Percentiles rank a stretch among this genome's conserved stretches.
Evolutionary conservation across 176 grass and related monocot genomes (phyloP).

Genomic region (Oryza nivara): DNA sequence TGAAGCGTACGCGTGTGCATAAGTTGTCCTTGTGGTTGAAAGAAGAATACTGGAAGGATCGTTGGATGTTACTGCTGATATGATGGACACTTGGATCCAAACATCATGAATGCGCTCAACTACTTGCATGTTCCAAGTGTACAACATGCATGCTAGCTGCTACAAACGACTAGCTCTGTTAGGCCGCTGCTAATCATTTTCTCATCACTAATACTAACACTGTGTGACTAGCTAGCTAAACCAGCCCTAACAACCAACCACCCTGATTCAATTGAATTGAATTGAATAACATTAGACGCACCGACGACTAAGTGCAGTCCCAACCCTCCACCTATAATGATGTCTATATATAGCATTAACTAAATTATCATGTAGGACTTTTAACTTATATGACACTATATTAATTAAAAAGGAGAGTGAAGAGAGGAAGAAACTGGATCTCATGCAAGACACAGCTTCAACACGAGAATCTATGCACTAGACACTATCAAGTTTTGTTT

Average conservation of each 20-base stretch:
- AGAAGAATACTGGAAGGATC: background rate
- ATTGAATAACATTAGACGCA: background rate
- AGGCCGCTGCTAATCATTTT: background rate
- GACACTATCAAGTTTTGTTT: no score
- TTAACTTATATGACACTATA: no score
- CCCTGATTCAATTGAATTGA: background rate
- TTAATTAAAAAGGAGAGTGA: no score
- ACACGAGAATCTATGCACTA: no score
- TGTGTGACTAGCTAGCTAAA: background rate
- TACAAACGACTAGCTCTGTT: background rate
- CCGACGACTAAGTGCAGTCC: background rate
- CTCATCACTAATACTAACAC: background rate
- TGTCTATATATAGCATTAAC: no score
- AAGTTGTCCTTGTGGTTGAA: background rate
- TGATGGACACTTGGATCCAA: background rate
- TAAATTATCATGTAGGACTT: no score
- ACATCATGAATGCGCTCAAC: background rate
- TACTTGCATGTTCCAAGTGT: background rate
- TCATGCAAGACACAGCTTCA: no score
- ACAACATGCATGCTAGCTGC: background rate
- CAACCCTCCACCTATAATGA: no score
- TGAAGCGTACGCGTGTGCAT: no score
- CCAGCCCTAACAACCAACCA: background rate
- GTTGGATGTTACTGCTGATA: background rate
- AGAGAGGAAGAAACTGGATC: no score